Base-by-base conservation (phyloP, 1,139 yeast species). In the Pichia sp. region DNA sequence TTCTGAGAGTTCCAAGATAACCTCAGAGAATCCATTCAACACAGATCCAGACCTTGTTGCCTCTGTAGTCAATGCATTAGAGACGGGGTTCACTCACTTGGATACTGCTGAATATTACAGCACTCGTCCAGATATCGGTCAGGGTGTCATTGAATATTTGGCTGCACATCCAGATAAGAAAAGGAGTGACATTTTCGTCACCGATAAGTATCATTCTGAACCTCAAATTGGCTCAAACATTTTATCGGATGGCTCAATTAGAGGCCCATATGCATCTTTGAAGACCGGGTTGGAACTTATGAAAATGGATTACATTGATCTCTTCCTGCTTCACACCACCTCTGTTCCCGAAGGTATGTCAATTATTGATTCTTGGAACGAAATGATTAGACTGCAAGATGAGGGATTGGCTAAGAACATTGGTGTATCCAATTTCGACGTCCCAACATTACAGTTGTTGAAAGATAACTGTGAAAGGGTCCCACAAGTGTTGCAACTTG, bases 401-500 rank as follows among this genome's bases (percentile, higher is more conserved):
- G 64, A 62, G 34, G 81, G 81, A 10, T 64, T 68, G 42, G 74
- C 70, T 34, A 66, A 63, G 45, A 64, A 71, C 47, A 73, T 75
- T 46, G 93, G 93, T 30, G 86, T 80, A 27, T 77, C 85, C 15
- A 72, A 69, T 46, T 79, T 75, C 52, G 54, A 70, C 8, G 63
- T 66, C 6, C 62, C 62, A 30, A 71, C 76, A 44, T 58, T 81
- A 41, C 62, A 78, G 44, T 55, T 56, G 29, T 52, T 77, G 17
- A 49, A 68, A 37, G 58, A 59, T 33, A 47, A 60, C 33, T 69
- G 75, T 32, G 65, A 63, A 43, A 25, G 8, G 16, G 11, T 25
- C 10, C 88, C 88, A 1, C 71, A 65, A 32, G 77, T 78, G 29
- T 74, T 79, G 56, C 91, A 82, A 58, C 75, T 81, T 48, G 91